Evolutionary conservation across 2,329 filamentous ascomycete species (phyloP).

Genomic region (Neofusicoccum kwambonambiense): DNA sequence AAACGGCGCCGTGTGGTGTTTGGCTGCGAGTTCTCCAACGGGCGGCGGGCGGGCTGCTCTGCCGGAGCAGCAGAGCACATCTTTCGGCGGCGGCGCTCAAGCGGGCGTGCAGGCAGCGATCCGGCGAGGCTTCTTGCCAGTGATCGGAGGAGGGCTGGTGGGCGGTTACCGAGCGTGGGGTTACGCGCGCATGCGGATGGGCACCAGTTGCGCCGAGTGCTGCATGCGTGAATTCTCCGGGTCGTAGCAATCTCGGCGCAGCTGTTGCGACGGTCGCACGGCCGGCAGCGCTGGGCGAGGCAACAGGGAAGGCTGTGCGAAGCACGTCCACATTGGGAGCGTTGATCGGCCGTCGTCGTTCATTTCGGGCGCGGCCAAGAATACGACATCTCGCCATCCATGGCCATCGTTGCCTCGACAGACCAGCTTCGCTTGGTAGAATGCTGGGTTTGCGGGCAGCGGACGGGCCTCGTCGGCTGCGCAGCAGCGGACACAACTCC

Average conservation of each 20-base stretch:
- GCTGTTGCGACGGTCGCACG: background rate
- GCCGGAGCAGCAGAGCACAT: background rate
- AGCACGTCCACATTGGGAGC: background rate
- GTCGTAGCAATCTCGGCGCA: slow-evolving; percentile 2
- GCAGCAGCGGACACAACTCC: background rate
- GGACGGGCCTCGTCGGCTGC: background rate
- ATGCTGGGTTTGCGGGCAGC: background rate
- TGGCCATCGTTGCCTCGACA: background rate
- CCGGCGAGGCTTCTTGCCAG: background rate
- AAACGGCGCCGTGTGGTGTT: background rate
- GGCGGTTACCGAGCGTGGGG: slow-evolving; percentile 5
- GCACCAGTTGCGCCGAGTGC: background rate
- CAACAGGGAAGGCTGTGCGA: background rate
- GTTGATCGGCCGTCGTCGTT: background rate
- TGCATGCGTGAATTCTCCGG: slow-evolving; percentile 11
- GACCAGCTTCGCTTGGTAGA: background rate
- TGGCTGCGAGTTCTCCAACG: background rate
- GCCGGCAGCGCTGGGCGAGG: background rate
- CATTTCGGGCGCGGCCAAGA: background rate
- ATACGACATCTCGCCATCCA: background rate
- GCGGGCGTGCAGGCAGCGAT: background rate
- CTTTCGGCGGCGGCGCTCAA: background rate
- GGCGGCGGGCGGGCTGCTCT: background rate
- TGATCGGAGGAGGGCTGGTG: background rate
- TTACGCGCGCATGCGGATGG: background rate